Evolutionary conservation across 371 early-diverging fungal genomes (phyloP).

Genomic region (Mortierella sp.): DNA sequence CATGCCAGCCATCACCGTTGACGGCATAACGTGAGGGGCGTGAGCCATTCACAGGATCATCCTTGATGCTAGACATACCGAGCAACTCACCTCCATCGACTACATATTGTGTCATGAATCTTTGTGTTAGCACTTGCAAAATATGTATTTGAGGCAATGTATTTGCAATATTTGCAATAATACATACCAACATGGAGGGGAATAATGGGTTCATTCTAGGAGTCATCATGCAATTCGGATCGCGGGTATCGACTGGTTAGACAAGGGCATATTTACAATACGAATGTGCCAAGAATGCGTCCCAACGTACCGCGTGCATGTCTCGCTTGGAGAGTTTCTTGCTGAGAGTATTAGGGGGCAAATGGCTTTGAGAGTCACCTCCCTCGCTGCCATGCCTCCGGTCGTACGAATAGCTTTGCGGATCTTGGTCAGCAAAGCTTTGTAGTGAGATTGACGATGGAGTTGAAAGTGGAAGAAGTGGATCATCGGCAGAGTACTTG

Average conservation of each 20-base stretch:
- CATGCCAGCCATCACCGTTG: conserved; percentile 28
- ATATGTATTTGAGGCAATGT: too few relatives aligned
- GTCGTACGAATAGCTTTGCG: conserved; percentile 9
- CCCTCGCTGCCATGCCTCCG: conserved; percentile 38
- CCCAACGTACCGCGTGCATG: conserved; percentile 1
- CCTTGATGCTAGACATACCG: conserved; percentile 25
- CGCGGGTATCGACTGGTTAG: too few relatives aligned
- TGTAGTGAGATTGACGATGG: conserved; percentile 28
- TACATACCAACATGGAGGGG: conserved; percentile 28
- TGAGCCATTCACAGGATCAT: conserved; percentile 18
- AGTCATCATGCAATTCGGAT: not conserved
- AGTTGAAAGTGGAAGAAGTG: conserved; percentile 10
- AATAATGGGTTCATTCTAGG: conserved; percentile 11
- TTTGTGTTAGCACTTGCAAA: too few relatives aligned
- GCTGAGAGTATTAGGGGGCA: conserved; percentile 24
- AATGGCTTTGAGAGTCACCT: conserved; percentile 27
- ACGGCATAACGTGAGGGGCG: conserved; percentile 3
- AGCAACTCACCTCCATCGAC: conserved; percentile 29
- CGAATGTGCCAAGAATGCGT: not conserved
- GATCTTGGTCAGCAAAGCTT: conserved; percentile 26
- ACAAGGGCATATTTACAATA: not conserved
- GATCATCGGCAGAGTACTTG: conserved; percentile 41
- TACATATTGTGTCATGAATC: not conserved
- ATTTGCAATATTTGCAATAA: not conserved
- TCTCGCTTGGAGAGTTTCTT: conserved; percentile 34